Evolutionary conservation across 2,329 filamentous ascomycete species (phyloP), one percentile per base, ranked within the genome.

Genomic region (Trichoderma arundinaceum): DNA sequence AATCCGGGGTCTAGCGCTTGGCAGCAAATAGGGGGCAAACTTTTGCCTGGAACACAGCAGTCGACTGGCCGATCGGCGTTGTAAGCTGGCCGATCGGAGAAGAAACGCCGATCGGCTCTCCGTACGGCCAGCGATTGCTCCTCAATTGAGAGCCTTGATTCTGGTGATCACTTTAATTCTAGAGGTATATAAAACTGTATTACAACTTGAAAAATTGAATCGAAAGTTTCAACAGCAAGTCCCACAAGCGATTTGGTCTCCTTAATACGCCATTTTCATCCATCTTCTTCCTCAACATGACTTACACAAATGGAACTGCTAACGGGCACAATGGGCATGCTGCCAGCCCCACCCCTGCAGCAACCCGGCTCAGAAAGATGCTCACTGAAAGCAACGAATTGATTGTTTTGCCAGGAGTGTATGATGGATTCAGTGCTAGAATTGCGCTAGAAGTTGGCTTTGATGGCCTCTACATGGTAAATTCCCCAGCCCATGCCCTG

Each of bases 401-500:
- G 49, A 72, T 90, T 48, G 81, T 89, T 5, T 87, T 84, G 66
- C 88, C 88, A 0, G 88, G 88, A 51, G 88, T 91, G 1, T 90
- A 90, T 71, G 88, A 91, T 79, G 88, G 88, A 7, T 82, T 90
- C 56, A 87, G 86, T 1, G 87, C 88, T 0, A 80, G 88, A 1
- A 84, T 90, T 66, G 87, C 88, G 1, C 78, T 90, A 28, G 78
- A 82, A 54, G 79, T 86, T 19, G 87, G 87, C 7, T 90, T 89
- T 67, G 83, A 89, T 53, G 83, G 81, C 54, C 74, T 90, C 51
- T 91, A 91, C 78, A 90, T 91, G 88, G 87, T 89, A 77, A 54
- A 79, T 66, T 8, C 12, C 39, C 10, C 22, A 28, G 22, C 22
- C 22, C 22, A 4, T 28, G 22, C 4, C 22, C 22, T 28, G 22